Conservation (phyloP, 768 basidiomycete genomes). For the Xerocomellus chrysenteron region DNA sequence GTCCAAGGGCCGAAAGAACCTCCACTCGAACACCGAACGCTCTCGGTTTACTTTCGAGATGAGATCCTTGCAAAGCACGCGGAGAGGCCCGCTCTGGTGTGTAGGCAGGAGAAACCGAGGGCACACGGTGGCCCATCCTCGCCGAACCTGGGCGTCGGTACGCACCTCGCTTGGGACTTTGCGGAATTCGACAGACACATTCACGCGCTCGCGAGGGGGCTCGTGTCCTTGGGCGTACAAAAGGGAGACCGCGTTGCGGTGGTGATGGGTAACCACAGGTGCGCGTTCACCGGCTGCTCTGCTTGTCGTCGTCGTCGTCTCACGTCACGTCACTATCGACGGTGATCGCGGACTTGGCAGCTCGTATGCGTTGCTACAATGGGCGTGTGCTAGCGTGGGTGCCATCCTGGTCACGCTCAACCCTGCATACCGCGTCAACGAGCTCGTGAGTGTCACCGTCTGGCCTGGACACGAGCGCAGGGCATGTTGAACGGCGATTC, state of each 20-base stretch:
- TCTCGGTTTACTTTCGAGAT: conserved; percentile 59
- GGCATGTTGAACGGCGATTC: neutral
- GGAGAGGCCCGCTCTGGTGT: conserved; percentile 61
- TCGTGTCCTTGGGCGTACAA: conserved; percentile 64
- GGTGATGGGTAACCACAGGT: conserved; percentile 87
- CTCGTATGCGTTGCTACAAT: conserved; percentile 77
- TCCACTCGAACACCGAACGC: conserved; percentile 54
- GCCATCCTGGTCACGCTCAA: conserved; percentile 82
- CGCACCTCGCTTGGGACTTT: conserved; percentile 72
- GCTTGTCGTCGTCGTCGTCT: neutral
- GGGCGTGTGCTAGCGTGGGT: conserved; percentile 86
- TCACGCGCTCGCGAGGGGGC: conserved; percentile 65
- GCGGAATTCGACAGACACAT: conserved; percentile 67
- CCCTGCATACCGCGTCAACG: conserved; percentile 71
- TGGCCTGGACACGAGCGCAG: neutral
- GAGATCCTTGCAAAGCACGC: conserved; percentile 52
- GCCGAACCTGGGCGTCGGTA: conserved; percentile 45
- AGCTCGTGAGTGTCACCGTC: conserved; percentile 51
- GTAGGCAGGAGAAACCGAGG: conserved; percentile 54
- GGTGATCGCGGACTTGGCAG: conserved; percentile 33
- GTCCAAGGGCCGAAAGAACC: conserved; percentile 59
- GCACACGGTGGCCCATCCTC: conserved; percentile 62
- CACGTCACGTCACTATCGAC: neutral
- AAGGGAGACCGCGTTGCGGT: conserved; percentile 79
- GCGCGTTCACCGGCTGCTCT: conserved; percentile 1